phyloP scores from a whole-genome alignment of 2,329 filamentous ascomycete genomes.

The Penicillium palitans region DNA sequence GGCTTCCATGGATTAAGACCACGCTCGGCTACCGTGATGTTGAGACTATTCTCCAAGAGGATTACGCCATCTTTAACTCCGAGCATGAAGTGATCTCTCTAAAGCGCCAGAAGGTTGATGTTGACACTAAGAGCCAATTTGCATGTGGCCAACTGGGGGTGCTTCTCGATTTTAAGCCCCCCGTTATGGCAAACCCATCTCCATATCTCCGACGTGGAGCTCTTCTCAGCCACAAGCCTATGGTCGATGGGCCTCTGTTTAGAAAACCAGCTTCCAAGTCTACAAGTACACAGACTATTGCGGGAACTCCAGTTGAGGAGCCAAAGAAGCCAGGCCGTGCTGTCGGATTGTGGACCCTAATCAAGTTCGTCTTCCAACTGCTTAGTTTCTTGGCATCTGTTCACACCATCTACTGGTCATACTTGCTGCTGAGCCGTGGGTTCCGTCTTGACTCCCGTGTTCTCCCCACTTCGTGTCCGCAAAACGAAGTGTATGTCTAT shows the following conservation, averaged over 20 bases:
- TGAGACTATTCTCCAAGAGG: slow-evolving; percentile 6
- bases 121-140: not conserved
- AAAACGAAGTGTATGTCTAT: not conserved
- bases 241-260: not conserved
- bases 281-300: not conserved
- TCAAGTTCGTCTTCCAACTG: not conserved
- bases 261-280: not conserved
- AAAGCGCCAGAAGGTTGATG: not conserved
- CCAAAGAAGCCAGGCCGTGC: not conserved
- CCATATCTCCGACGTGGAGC: not conserved
- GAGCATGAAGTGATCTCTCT: not conserved
- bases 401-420: not conserved
- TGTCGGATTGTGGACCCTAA: not conserved
- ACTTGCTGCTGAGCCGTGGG: not conserved
- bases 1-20: slow-evolving; percentile 31
- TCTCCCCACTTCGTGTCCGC: too few relatives aligned
- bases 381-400: not conserved
- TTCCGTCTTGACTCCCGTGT: not conserved
- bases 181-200: not conserved
- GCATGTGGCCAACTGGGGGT: not conserved
- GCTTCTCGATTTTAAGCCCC: not conserved
- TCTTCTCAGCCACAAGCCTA: too few relatives aligned
- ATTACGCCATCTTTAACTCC: not conserved
- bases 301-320: not conserved
- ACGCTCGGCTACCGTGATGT: not conserved